Base-by-base conservation (phyloP, 139 green algal species). In the Marvania coccoides region DNA sequence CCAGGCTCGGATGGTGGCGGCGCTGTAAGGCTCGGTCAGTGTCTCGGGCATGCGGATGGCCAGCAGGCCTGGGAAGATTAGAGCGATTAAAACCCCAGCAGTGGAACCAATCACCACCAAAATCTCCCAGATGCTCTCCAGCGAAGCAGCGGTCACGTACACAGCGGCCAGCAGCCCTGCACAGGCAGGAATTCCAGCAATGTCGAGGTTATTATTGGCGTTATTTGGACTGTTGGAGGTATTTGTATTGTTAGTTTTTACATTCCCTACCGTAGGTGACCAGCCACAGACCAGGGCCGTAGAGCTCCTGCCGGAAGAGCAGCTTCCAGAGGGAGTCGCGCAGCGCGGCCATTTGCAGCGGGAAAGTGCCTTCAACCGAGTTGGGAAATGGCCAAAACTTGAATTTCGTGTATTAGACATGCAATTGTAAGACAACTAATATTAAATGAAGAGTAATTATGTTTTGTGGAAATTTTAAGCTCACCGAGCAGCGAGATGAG, bases 241-340 rank as follows among this genome's bases (percentile, higher is more conserved):
- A n/a, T n/a, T n/a, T n/a, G n/a, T n/a, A n/a, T n/a, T n/a, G n/a
- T n/a, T n/a, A n/a, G n/a, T n/a, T n/a, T n/a, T n/a, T n/a, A n/a
- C n/a, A n/a, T n/a, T n/a, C n/a, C n/a, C n/a, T n/a, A n/a, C n/a
- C 19, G 36, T 74, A 69, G 23, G 68, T 69, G 6, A 69, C 58
- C 53, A 74, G 68, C 34, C 35, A 74, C 5, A 55, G 29, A 9
- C 58, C 58, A 23, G 58, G 58, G 6, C 58, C 58, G 10, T 54
- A 26, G 39, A 74, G 67, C 45, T 66, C 19, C 53, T 74, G 68
- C 24, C 68, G 51, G 59, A 74, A 74, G n/a, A 74, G 58, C 40
- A 74, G 68, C 46, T 57, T 63, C 58, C 58, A 74, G 13, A 70
- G 54, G 23, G 47, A 55, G 47, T 61, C 61, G 39, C 63, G 46